Percentiles rank a stretch among this genome's conserved stretches.
Conservation (phyloP, 371 early-diverging fungal species). For the Batkoa obscura region DNA sequence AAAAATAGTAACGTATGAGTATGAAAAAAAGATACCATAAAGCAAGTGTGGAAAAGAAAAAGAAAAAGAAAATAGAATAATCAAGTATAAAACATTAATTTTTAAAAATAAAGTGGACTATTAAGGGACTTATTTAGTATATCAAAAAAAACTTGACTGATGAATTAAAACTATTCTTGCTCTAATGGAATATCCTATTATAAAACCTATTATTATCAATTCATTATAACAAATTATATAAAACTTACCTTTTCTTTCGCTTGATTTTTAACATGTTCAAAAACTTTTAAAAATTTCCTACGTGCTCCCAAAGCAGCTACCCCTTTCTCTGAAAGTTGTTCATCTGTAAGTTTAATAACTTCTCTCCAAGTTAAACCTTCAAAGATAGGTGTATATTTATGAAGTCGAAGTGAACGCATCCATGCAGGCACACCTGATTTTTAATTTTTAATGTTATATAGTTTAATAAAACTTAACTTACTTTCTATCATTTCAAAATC, state of each 20-base stretch:
- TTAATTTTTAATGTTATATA: background rate
- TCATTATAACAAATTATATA: too few species aligned
- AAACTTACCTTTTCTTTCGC: background rate
- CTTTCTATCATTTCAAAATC: constrained; percentile 4
- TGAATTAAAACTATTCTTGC: too few species aligned
- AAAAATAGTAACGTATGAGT: too few species aligned
- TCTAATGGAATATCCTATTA: too few species aligned
- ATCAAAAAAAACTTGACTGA: too few species aligned
- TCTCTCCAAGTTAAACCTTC: constrained; percentile 70
- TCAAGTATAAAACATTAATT: too few species aligned
- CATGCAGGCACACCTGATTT: constrained; percentile 41
- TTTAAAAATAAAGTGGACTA: too few species aligned
- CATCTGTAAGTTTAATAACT: constrained; percentile 66
- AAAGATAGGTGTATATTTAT: constrained; percentile 86
- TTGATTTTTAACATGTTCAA: constrained; percentile 62
- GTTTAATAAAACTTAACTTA: background rate
- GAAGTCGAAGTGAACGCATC: constrained; percentile 76
- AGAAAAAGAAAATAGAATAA: too few species aligned
- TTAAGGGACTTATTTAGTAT: too few species aligned
- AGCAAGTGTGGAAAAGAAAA: too few species aligned
- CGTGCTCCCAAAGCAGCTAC: constrained; percentile 91
- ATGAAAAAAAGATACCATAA: too few species aligned
- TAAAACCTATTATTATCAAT: too few species aligned
- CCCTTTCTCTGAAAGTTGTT: constrained; percentile 62
- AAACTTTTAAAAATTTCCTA: constrained; percentile 84